These are phyloP conservation scores for Pleurotus salmoneostramineus DNA, from an alignment of 768 basidiomycete species.

Conservation along the genomic window DNA sequence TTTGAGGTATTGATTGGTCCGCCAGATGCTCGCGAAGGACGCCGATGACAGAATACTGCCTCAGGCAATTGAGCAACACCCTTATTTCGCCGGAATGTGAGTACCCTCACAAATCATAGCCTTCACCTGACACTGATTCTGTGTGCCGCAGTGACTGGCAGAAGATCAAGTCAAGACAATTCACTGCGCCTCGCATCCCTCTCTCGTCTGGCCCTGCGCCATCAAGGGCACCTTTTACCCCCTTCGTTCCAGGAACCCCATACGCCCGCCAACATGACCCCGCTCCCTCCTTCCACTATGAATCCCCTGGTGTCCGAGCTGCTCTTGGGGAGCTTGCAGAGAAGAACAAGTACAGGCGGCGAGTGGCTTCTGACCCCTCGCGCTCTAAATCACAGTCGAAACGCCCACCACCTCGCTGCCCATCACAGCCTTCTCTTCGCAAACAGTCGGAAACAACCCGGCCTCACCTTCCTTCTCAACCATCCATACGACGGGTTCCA, in stretches of 20 bases:
- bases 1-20: background rate
- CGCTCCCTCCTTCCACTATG: background rate
- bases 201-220: background rate
- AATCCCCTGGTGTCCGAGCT: background rate
- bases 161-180: constrained; percentile 17
- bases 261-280: background rate
- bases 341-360: background rate
- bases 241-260: background rate
- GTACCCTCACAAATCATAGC: constrained; percentile 5
- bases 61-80: constrained; percentile 23
- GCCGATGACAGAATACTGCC: constrained; percentile 21
- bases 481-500: background rate
- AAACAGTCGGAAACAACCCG: background rate
- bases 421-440: background rate
- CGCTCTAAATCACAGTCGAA: background rate
- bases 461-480: background rate
- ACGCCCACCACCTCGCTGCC: background rate
- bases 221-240: background rate
- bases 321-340: background rate
- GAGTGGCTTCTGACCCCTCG: background rate
- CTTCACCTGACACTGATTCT: background rate
- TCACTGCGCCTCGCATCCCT: constrained; percentile 23
- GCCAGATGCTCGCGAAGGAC: constrained; percentile 24
- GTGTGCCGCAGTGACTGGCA: constrained; percentile 20
- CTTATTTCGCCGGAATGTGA: constrained; percentile 26